Base-by-base conservation (phyloP, 2,329 filamentous ascomycete genomes). In the Trichoderma pleuroti region DNA sequence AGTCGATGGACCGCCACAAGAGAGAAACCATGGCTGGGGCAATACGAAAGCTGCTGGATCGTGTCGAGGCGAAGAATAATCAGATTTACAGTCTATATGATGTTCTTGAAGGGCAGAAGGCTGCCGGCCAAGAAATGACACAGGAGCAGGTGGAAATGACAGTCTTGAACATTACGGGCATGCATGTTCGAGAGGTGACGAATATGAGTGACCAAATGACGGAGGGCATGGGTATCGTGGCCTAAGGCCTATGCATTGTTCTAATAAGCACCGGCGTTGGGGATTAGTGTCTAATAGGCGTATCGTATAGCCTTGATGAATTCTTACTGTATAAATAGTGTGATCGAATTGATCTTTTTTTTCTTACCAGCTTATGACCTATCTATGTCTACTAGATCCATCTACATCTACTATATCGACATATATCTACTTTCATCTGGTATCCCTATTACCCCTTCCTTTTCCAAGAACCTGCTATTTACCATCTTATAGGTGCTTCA, bases 11-110 rank as follows among this genome's bases (percentile, higher is more conserved):
- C 69, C 89, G 88, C 73, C 86, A 88, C 39, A 87, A 90, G 75
- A 87, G 92, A 72, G 86, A 89, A 72, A 81, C 82, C 5, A 80
- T 94, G 68, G 86, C 87, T 32, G 84, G 83, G 32, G 86, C 86
- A 70, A 90, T 95, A 42, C 85, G 89, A 72, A 83, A 82, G 26
- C 77, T 93, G 24, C 82, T 91, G 54, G 85, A 85, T 72, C 85
- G 87, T 66, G 87, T 93, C 28, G 91, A 94, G 76, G 85, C 87
- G 76, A 93, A 94, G 80, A 89, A 90, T 30, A 91, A 92, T 72
- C 92, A 94, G 79, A 90, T 97, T 54, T 97, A 97, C 81, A 87
- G 88, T 54, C 84, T 97, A 16, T 93, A 94, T 75, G 93, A 97
- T 78, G 93, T 96, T 1, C 84, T 96, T 0, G 93, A 95, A 80